Evolutionary conservation across 139 green algal genomes (phyloP).

Genomic region (Coelastrella sp.): DNA sequence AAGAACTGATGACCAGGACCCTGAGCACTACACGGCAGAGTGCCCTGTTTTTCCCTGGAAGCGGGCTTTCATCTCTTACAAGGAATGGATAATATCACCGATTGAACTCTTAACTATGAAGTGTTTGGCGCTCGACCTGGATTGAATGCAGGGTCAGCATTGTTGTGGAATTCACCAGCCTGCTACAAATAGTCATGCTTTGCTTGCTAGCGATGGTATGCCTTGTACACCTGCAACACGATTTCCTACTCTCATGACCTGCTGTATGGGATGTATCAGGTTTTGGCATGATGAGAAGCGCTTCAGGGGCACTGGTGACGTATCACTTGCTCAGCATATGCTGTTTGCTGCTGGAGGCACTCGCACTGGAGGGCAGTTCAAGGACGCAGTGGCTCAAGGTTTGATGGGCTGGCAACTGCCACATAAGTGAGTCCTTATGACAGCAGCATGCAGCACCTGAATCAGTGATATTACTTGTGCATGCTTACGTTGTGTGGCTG

Average conservation of each 20-base stretch:
- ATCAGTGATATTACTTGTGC: background rate
- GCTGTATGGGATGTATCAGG: constrained; percentile 3
- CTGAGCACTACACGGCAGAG: too few relatives aligned
- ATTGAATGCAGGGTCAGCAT: too few relatives aligned
- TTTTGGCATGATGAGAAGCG: constrained; percentile 70
- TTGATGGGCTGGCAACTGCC: constrained; percentile 59
- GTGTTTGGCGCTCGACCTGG: too few relatives aligned
- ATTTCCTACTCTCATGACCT: background rate
- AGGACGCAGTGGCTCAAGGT: constrained; percentile 35
- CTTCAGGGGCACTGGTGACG: constrained; percentile 58
- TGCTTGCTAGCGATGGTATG: too few relatives aligned
- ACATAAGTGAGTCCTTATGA: background rate
- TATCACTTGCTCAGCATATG: constrained; percentile 51
- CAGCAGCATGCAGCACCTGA: background rate
- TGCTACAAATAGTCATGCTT: too few relatives aligned
- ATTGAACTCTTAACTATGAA: background rate
- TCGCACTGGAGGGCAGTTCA: constrained; percentile 54
- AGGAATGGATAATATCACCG: background rate
- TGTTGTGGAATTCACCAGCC: too few relatives aligned
- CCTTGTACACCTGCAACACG: too few relatives aligned
- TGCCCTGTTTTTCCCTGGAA: too few relatives aligned
- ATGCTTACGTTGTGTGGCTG: background rate
- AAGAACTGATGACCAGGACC: too few relatives aligned
- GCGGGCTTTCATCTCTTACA: too few relatives aligned
- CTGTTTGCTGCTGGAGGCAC: constrained; percentile 54